phyloP scores from a whole-genome alignment of 225 moss, liverwort and hornwort genomes.

The Pleurozium schreberi region DNA sequence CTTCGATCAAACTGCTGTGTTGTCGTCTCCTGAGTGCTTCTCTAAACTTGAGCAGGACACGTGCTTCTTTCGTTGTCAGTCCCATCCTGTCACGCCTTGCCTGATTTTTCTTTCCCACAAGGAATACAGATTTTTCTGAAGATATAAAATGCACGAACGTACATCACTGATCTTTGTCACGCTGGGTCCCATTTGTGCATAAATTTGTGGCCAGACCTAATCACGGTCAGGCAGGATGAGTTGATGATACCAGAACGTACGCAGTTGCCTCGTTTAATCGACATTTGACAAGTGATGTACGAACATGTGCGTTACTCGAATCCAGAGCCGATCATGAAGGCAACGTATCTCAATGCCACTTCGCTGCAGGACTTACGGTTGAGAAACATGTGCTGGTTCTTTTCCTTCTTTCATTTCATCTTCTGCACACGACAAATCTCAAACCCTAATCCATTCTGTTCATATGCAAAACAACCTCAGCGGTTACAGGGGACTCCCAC shows the following conservation, averaged over 20 bases:
- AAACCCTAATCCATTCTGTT: background rate
- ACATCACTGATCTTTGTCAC: background rate
- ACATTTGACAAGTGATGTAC: background rate
- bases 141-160: background rate
- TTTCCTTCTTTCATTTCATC: background rate
- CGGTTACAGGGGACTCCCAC: background rate
- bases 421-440: background rate
- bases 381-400: background rate
- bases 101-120: background rate
- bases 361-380: background rate
- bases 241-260: background rate
- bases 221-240: background rate
- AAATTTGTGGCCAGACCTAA: background rate
- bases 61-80: background rate
- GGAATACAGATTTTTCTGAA: background rate
- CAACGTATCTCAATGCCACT: background rate
- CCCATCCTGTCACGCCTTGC: background rate
- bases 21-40: background rate
- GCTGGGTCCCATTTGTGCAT: background rate
- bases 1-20: background rate
- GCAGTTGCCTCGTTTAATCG: background rate
- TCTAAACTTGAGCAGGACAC: slow-evolving; percentile 1
- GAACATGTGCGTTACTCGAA: background rate
- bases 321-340: background rate
- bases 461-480: background rate